Base-by-base conservation (phyloP, 2,329 filamentous ascomycete species). In the Nemania sp. region DNA sequence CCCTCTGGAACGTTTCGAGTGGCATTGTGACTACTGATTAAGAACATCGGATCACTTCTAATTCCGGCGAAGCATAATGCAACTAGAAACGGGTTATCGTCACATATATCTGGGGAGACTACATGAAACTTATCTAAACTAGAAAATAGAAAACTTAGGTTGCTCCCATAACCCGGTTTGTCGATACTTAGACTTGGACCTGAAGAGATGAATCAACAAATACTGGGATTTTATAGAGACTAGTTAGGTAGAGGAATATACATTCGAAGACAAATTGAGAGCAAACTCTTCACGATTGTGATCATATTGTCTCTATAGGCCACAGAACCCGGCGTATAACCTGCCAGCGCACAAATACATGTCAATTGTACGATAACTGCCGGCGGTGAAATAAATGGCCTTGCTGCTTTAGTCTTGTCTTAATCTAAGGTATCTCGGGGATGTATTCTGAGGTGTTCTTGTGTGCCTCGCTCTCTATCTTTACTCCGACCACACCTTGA, bases 321-420 rank as follows among this genome's bases (percentile, higher is more conserved):
- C 41, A n/a, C 41, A 45, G 15, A 5, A 26, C 26, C 24, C 20
- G 20, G 26, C 43, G n/a, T 15, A 49, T 49, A 24, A 49, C 24
- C 24, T 49, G 24, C 45, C 20, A 26, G 45, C 24, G 18, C 45
- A 49, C 45, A 11, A 22, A 49, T 24, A 26, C 11, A 13, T 26
- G 24, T 49, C 20, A 18, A 49, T 45, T 27, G 32, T 15, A 53
- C 22, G 45, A 62, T 24, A 47, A 56, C 26, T n/a, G 49, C 22
- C 26, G n/a, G 51, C 60, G 60, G 52, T 56, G 60, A 63, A 49
- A 51, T 32, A 45, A n/a, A 49, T 35, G 15, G 20, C 8, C 52
- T 27, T 5, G 27, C 20, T n/a, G 27, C n/a, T 47, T 54, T 32
- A 18, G 26, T 26, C 41, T 47, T 15, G 18, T 47, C 29, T 22